Evolutionary conservation across 441 rosid species (phyloP).

Genomic region (Gossypium trilobum): DNA sequence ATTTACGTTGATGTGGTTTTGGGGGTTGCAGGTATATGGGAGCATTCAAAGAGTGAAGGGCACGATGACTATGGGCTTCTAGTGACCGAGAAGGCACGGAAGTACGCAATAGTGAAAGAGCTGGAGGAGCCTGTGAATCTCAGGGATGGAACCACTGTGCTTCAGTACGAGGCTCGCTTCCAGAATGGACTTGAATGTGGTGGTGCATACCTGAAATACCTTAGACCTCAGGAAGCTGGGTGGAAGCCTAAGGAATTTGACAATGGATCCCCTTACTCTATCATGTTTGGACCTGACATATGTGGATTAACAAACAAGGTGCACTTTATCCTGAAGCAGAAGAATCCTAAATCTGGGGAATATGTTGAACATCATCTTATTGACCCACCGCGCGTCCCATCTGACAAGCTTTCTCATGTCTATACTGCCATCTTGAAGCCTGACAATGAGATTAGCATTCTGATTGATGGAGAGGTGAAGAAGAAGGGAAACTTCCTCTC

Average conservation of each 20-base stretch:
- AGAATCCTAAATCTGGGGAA: slow-evolving; percentile 86
- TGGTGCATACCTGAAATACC: slow-evolving; percentile 85
- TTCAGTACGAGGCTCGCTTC: slow-evolving; percentile 80
- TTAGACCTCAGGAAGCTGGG: slow-evolving; percentile 76
- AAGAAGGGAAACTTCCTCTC: slow-evolving; percentile 66
- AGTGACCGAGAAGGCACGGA: slow-evolving; percentile 73
- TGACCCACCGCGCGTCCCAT: slow-evolving; percentile 74
- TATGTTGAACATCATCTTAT: slow-evolving; percentile 87
- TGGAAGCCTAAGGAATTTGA: slow-evolving; percentile 70
- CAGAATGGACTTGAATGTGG: slow-evolving; percentile 96
- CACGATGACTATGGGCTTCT: slow-evolving; percentile 95
- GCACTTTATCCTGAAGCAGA: slow-evolving; percentile 87
- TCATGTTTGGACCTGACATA: slow-evolving; percentile 97
- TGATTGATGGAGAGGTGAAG: slow-evolving; percentile 86
- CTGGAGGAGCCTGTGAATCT: slow-evolving; percentile 57
- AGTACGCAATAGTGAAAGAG: slow-evolving; percentile 81
- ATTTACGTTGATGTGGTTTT: not conserved
- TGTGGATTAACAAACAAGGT: slow-evolving; percentile 94
- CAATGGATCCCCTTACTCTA: slow-evolving; percentile 71
- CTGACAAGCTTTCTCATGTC: slow-evolving; percentile 83
- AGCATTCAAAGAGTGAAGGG: slow-evolving; percentile 77
- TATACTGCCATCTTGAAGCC: slow-evolving; percentile 81
- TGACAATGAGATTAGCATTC: slow-evolving; percentile 62
- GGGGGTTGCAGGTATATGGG: slow-evolving; percentile 66
- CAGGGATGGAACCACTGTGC: slow-evolving; percentile 64